These are phyloP conservation scores for Crithidia thermophila DNA, from an alignment of 208 protist species.

Conservation along the genomic window DNA sequence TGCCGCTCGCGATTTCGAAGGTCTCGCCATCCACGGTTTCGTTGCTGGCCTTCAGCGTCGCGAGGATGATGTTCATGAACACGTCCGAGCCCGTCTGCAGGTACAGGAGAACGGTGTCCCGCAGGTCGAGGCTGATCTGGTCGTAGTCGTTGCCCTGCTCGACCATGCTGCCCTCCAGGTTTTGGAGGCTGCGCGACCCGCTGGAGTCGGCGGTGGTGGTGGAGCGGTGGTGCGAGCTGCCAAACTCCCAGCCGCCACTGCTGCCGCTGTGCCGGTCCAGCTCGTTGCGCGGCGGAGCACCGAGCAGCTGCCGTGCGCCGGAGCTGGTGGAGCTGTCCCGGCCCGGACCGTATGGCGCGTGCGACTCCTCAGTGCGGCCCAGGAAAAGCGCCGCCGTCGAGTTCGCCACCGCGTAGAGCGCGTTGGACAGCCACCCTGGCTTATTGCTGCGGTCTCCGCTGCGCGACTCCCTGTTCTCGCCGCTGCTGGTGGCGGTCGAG, in stretches of 20 bases:
- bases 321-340: conserved; percentile 9
- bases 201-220: conserved; percentile 12
- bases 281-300: neutral
- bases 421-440: conserved; percentile 17
- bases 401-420: conserved; percentile 15
- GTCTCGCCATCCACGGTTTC: conserved; percentile 60
- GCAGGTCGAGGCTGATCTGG: conserved; percentile 67
- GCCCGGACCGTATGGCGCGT: neutral
- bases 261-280: conserved; percentile 10
- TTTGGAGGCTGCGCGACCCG: conserved; percentile 11
- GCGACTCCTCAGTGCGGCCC: conserved; percentile 7
- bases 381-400: conserved; percentile 16
- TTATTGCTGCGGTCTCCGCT: neutral
- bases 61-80: conserved; percentile 86
- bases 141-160: conserved; percentile 23
- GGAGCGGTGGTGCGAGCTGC: conserved; percentile 15
- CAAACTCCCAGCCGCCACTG: conserved; percentile 27
- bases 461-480: conserved; percentile 11
- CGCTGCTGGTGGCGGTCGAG: conserved; percentile 7
- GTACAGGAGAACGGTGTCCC: conserved; percentile 74
- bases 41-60: conserved; percentile 65
- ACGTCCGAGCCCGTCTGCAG: conserved; percentile 65
- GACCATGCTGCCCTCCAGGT: conserved; percentile 8
- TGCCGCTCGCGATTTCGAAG: conserved; percentile 56
- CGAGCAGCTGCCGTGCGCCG: conserved; percentile 4